phyloP scores from a whole-genome alignment of 2,329 filamentous ascomycete species.

The Venturia nashicola region DNA sequence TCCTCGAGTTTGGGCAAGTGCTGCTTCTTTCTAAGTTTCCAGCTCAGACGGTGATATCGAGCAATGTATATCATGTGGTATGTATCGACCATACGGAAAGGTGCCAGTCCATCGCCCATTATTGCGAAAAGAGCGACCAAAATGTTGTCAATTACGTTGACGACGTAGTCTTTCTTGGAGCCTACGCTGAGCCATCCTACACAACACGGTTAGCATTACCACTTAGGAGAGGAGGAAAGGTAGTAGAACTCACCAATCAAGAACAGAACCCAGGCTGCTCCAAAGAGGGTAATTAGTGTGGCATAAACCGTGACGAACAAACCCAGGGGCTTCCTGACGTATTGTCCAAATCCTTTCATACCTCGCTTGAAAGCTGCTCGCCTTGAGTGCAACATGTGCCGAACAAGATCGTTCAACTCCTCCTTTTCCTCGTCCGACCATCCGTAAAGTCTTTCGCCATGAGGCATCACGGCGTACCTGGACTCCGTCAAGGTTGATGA shows the following conservation, averaged over 20 bases:
- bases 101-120: conserved; percentile 48
- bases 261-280: conserved; percentile 81
- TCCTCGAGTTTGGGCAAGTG: conserved; percentile 50
- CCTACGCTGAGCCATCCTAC: conserved; percentile 70
- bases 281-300: conserved; percentile 70
- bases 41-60: conserved; percentile 56
- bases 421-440: conserved; percentile 65
- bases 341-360: conserved; percentile 71
- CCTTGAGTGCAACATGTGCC: conserved; percentile 76
- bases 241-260: conserved; percentile 48
- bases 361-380: conserved; percentile 67
- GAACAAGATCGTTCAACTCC: conserved; percentile 73
- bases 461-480: conserved; percentile 68
- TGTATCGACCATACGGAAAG: conserved; percentile 69
- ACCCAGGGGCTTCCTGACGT: conserved; percentile 61
- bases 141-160: conserved; percentile 43
- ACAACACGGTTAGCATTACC: neutral
- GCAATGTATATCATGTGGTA: conserved; percentile 81
- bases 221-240: neutral
- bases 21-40: conserved; percentile 51
- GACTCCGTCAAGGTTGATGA: conserved; percentile 56
- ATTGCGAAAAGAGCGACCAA: conserved; percentile 52
- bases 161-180: conserved; percentile 49
- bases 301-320: conserved; percentile 79
- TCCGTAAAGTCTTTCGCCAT: conserved; percentile 57